Conservation (phyloP, 1,284 basidiomycete species). For the Heterobasidion occidentale region DNA sequence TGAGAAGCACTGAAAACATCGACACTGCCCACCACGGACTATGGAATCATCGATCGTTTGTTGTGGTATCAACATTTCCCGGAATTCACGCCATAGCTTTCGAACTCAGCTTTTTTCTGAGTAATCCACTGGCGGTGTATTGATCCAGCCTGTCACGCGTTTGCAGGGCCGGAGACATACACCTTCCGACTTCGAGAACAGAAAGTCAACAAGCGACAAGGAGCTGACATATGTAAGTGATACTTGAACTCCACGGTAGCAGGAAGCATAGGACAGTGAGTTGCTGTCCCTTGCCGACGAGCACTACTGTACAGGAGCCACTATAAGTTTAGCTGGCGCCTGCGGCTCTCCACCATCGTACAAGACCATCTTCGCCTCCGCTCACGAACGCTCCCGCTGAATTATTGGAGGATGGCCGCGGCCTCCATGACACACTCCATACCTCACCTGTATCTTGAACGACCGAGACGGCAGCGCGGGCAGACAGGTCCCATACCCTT, state of each 20-base stretch:
- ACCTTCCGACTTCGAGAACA: not conserved
- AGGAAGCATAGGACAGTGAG: not conserved
- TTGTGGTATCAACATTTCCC: too few species aligned
- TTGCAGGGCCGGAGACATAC: not conserved
- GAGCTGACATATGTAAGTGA: not conserved
- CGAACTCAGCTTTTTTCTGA: not conserved
- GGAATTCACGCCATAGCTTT: not conserved
- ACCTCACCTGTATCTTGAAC: constrained; percentile 75
- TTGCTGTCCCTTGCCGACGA: not conserved
- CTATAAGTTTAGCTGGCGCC: constrained; percentile 30
- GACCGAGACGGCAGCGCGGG: constrained; percentile 72
- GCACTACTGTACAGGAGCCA: not conserved
- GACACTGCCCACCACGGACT: not conserved
- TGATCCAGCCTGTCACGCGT: not conserved
- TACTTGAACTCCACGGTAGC: not conserved
- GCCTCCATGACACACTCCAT: constrained; percentile 82
- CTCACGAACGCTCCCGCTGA: constrained; percentile 66
- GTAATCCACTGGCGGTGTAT: not conserved
- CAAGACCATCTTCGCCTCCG: constrained; percentile 73
- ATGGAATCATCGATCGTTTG: not conserved
- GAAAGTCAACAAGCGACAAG: not conserved
- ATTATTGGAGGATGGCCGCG: constrained; percentile 40
- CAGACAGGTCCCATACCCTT: constrained; percentile 82
- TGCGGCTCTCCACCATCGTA: constrained; percentile 72
- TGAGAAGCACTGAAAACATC: not conserved